Base-by-base conservation (phyloP, 805 yeast species). In the Starmerella vitae region DNA sequence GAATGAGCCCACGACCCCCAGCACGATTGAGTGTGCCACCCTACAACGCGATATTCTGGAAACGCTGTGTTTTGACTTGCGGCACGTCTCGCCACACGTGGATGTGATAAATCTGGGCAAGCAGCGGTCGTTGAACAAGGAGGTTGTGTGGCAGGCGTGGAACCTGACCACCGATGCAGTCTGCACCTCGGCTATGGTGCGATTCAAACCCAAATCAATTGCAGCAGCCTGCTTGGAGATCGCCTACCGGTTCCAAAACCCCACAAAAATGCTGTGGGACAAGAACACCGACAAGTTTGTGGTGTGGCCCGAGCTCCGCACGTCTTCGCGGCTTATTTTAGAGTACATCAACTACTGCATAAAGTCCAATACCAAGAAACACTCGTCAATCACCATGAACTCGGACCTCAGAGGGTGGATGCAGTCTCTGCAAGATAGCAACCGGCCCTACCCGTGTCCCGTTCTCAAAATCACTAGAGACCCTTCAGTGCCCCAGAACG, bases 61-160 rank as follows among this genome's bases (percentile, higher is more conserved):
- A 52, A 67, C 81, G 1, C 70, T 79, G 47, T 72, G 78, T 18
- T 86, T 85, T 54, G 94, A 85, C 56, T 82, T 83, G 52, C 67
- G 93, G 48, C 67, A 71, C 31, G 73, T 74, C 37, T 72, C 72
- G 36, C 67, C 74, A 20, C 94, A 83, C 55, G 75, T 72, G 47
- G 68, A 74, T 46, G 65, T 80, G 8, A 67, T 82, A 15, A 76
- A 78, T 49, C 66, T 59, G 71, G 46, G 67, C 71, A 32, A 80
- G 72, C 53, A 66, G 62, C 38, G 61, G 68, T 55, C 59, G 1
- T 44, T 75, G 12, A 62, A 66, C 18, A 65, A 68, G 47, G 66
- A 69, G 13, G 54, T 68, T 9, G 68, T 76, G 4, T 62, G 67
- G 47, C 56, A 72, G 28, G 74, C 80, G 2, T 85, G 94, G 94